Evolutionary conservation across 1,284 basidiomycete species (phyloP), one percentile per base, ranked within the genome.

Genomic region (Malassezia dermatis): DNA sequence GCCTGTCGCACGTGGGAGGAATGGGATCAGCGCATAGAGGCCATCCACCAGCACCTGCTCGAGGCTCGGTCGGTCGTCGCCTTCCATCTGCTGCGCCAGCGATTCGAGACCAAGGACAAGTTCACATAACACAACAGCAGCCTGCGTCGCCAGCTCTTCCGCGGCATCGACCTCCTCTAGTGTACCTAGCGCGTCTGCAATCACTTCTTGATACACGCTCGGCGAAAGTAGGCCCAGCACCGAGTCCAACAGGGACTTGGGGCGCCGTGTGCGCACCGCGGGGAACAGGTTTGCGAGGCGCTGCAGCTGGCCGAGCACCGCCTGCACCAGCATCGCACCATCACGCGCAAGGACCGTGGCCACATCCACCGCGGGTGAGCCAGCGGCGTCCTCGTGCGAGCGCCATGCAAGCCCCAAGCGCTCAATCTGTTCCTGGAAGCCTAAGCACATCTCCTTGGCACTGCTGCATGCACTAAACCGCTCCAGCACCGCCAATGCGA

Each of bases 371-470:
- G 39, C 46, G 3, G 42, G 28, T 24, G 8, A 23, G 5, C 39
- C 26, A 10, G 34, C 32, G 15, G 21, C 28, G n/a, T 28, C 30
- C 27, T 26, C 37, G 19, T 35, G 52, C 17, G 45, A 26, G 27
- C 31, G 46, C 41, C 37, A 48, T 10, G 46, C 53, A 23, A 43
- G 17, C 13, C 43, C 30, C 8, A 52, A 19, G 12, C 45, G 50
- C 46, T 57, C 55, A 26, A 57, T 57, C 35, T 57, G 55, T 49
- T 57, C 55, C 30, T 57, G 55, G 24, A 51, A 35, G 10, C 55
- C 55, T 8, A 57, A 45, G 24, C 43, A 44, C 55, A 57, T 57
- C 43, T 57, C 55, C 19, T 57, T 57, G 19, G 48, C 55, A 37
- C 50, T 57, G 19, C 39, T 48, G 31, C 40, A 26, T 1, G 28